phyloP scores from a whole-genome alignment of 768 basidiomycete genomes.

The Lentinula sp. region DNA sequence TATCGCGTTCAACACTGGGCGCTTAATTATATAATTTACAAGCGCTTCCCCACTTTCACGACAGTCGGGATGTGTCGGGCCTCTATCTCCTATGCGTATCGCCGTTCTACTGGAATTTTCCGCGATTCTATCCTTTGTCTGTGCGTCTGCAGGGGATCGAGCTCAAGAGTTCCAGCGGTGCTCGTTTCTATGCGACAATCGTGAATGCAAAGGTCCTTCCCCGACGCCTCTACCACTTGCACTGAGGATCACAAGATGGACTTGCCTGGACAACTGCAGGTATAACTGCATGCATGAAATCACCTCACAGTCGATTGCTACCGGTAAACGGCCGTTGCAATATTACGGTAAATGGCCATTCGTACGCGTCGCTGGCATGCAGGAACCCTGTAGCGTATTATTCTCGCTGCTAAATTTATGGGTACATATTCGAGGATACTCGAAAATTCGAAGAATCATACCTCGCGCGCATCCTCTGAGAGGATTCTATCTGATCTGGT shows the following conservation, averaged over 20 bases:
- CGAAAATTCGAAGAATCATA: conserved; percentile 39
- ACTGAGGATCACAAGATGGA: conserved; percentile 72
- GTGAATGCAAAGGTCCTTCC: conserved; percentile 30
- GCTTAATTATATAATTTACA: no score
- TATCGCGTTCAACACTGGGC: no score
- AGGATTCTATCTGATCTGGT: conserved; percentile 59
- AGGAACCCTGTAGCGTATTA: conserved; percentile 88
- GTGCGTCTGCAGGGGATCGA: conserved; percentile 60
- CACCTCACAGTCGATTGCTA: conserved; percentile 45
- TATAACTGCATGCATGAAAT: conserved; percentile 85
- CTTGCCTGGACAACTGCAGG: conserved; percentile 81
- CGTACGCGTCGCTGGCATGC: conserved; percentile 77
- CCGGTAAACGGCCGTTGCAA: conserved; percentile 52
- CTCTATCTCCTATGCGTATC: neutral
- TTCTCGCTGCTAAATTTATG: conserved; percentile 84
- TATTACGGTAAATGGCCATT: conserved; percentile 99
- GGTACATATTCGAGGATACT: conserved; percentile 61
- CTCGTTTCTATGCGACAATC: conserved; percentile 34
- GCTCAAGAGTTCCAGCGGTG: conserved; percentile 46
- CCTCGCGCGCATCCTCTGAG: conserved; percentile 63
- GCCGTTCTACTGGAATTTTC: neutral
- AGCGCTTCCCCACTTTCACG: no score
- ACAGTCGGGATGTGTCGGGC: neutral
- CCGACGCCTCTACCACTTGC: conserved; percentile 38
- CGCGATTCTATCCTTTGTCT: neutral